Base-by-base conservation (phyloP, 2,329 filamentous ascomycete species). In the Talaromyces islandicus region DNA sequence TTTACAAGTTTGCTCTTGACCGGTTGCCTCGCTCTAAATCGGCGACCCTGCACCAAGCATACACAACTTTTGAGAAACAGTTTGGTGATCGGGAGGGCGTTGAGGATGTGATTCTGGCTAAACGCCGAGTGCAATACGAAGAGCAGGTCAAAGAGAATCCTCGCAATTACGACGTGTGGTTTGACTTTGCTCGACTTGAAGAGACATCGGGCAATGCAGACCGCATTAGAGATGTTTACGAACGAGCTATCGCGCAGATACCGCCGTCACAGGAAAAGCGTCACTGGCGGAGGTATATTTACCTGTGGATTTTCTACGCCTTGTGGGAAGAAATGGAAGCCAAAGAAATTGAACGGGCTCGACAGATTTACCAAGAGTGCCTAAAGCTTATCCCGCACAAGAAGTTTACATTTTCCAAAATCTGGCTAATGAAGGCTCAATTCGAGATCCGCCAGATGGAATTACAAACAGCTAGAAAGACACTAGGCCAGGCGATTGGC, bases 61-160 rank as follows among this genome's bases (percentile, higher is more conserved):
- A 97, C 73, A 97, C 93, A 0, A 93, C 90, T 0, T 99, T 99
- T 67, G 94, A 99, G 77, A 99, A 99, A 78, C 94, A 99, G 69
- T 99, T 91, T 71, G 94, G 94, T 64, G 92, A 97, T 73, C 83
- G 85, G 59, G 91, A 96, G 68, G 94, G 94, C 4, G 91, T 99
- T 2, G 93, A 97, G 69, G 91, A 97, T 72, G 92, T 97, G 9
- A 91, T 99, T 30, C 74, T 97, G n/a, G 92, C 92, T 17, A 99
- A 99, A 74, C 85, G 94, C 66, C 83, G 94, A 68, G 89, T 96
- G 19, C 87, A 94, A 64, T 99, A 99, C 75, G 94, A 99, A 75
- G 91, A 96, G 67, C 89, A 94, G 70, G 85, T 97, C 65, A 93
- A 92, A 69, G 90, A 95, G 71, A 97, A 96, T 69, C 86, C 92